Evolutionary conservation across 352 stramenopile genomes (phyloP), one percentile per base, ranked within the genome.

Genomic region (Elongisporangium undulatum): DNA sequence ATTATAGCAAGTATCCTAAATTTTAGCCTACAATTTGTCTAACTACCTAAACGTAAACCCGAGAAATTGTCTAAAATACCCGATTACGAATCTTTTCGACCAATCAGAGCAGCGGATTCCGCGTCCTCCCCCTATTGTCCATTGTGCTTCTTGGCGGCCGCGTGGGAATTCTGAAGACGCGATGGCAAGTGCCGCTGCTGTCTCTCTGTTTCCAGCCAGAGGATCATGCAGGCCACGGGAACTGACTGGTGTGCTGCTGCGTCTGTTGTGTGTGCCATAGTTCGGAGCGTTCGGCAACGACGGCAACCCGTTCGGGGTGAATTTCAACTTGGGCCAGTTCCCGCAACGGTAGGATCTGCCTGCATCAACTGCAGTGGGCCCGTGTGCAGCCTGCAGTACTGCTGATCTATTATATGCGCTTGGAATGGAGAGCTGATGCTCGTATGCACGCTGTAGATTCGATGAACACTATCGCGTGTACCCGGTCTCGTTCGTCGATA

Each of bases 381-480:
- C 34, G 22, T 45, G 16, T 34, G 48, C 38, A 16, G 2, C 6
- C 49, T 10, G 15, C 20, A 20, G 4, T 50, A 17, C 20, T n/a
- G 51, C 17, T 51, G 16, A 29, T 9, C 4, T 23, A 34, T 60
- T 53, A 13, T 49, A 4, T 58, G 3, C 59, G 34, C 62, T 34
- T 56, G 24, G 15, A 59, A 8, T 17, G 38, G 2, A 29, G 4
- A n/a, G n/a, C n/a, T n/a, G n/a, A n/a, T n/a, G n/a, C n/a, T n/a
- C n/a, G n/a, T n/a, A n/a, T n/a, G n/a, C n/a, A n/a, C n/a, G 24
- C 3, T 49, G 19, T 52, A 95, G 86, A 9, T 95, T 95, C 34
- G 82, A 95, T 61, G 86, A 95, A 64, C 84, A 92, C 63, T 95
- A 94, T 61, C 84, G 86, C 45, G 84, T 92, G 45, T 95, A 95